A percentile compares a stretch with the other conserved stretches of the same genome.
Evolutionary conservation across 768 basidiomycete species (phyloP).

Genomic region (Boletus pseudo-olivaceus): DNA sequence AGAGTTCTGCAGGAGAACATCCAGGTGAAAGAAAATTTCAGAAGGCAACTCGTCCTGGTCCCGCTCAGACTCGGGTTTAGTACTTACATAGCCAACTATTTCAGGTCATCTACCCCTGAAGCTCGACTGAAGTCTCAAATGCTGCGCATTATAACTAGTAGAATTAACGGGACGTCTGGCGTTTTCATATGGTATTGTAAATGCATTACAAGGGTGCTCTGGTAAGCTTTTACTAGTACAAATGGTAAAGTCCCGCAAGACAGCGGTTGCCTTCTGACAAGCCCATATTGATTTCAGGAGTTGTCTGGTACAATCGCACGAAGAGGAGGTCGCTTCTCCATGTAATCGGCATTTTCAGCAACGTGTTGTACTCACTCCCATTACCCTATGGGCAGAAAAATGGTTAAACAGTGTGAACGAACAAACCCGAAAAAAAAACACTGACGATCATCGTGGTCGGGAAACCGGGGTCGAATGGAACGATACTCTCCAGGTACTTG

Average conservation of each 20-base stretch:
- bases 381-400: neutral
- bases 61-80: neutral
- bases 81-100: neutral
- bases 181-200: neutral
- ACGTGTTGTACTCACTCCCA: neutral
- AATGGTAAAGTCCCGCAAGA: neutral
- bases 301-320: neutral
- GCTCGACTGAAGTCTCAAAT: too few relatives aligned
- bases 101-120: neutral
- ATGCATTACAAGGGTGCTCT: too few relatives aligned
- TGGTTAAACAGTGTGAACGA: neutral
- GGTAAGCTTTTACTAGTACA: too few relatives aligned
- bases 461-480: neutral
- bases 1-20: conserved; percentile 10
- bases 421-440: neutral
- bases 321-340: neutral
- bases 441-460: neutral
- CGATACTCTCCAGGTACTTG: neutral
- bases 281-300: neutral
- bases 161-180: neutral
- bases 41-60: neutral
- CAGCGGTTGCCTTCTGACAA: neutral
- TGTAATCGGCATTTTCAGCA: neutral
- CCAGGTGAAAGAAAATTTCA: neutral
- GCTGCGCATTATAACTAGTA: neutral